Conservation (phyloP, 371 early-diverging fungal species). For the Dinochytrium kinnereticum region DNA sequence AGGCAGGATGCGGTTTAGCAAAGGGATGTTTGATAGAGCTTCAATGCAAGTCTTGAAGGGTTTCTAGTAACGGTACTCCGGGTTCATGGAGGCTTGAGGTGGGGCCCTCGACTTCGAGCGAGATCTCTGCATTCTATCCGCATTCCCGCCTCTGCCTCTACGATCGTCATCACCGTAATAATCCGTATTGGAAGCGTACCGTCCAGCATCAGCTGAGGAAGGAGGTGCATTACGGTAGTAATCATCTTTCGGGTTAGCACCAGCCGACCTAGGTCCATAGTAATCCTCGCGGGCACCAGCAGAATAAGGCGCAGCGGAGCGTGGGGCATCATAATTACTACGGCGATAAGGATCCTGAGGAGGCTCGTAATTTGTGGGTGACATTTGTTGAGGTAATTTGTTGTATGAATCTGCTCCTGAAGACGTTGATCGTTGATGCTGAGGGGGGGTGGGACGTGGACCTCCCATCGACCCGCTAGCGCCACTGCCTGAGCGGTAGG, state of each 20-base stretch:
- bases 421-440: not conserved
- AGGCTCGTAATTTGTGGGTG: not conserved
- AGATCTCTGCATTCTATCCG: not conserved
- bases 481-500: not conserved
- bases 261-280: not conserved
- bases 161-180: not conserved
- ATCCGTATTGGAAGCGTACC: not conserved
- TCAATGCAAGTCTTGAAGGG: no score
- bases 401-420: not conserved
- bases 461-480: not conserved
- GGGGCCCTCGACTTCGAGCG: constrained; percentile 5
- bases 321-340: not conserved
- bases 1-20: no score
- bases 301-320: not conserved
- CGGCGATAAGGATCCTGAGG: not conserved
- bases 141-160: not conserved
- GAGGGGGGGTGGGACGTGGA: not conserved
- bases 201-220: not conserved
- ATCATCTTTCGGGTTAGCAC: not conserved
- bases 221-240: not conserved
- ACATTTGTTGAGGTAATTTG: no score
- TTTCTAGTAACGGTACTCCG: not conserved
- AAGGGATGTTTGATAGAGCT: no score
- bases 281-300: not conserved
- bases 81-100: not conserved